phyloP scores from a whole-genome alignment of 192 early-diverging fungal genomes.

The Cladochytrium replicatum region DNA sequence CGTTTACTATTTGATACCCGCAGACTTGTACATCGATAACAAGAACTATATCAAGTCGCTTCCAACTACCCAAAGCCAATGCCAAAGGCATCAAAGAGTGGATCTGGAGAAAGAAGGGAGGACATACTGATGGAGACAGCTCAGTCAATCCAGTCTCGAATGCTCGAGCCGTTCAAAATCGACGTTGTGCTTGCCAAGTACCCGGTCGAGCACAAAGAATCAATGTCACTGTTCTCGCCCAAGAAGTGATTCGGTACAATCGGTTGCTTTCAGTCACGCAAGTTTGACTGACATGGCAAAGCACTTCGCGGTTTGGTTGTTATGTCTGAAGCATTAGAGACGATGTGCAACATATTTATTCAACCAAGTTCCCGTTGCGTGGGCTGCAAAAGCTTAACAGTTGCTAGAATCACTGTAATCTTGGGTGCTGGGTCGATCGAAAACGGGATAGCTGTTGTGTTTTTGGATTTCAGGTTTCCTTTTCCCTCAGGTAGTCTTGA shows the following conservation, averaged over 20 bases:
- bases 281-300: slow-evolving; percentile 36
- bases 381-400: slow-evolving; percentile 48
- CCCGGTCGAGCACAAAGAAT: slow-evolving; percentile 49
- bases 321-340: slow-evolving; percentile 44
- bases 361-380: slow-evolving; percentile 40
- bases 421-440: slow-evolving; percentile 50
- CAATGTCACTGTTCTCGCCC: slow-evolving; percentile 48
- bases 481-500: slow-evolving; percentile 52
- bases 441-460: slow-evolving; percentile 38
- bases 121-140: slow-evolving; percentile 39
- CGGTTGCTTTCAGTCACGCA: slow-evolving; percentile 36
- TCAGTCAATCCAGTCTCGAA: slow-evolving; percentile 27
- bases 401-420: slow-evolving; percentile 43
- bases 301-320: slow-evolving; percentile 48
- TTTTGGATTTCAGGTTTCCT: slow-evolving; percentile 56
- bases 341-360: slow-evolving; percentile 46
- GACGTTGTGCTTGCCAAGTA: slow-evolving; percentile 36
- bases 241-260: slow-evolving; percentile 55
- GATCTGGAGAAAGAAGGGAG: slow-evolving; percentile 37
- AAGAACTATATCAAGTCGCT: slow-evolving; percentile 40
- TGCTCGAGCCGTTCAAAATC: slow-evolving; percentile 43
- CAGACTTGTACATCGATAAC: slow-evolving; percentile 32
- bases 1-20: slow-evolving; percentile 34
- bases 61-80: slow-evolving; percentile 47
- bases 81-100: slow-evolving; percentile 33